Conservation (phyloP, 176 grass and related monocot genomes). For the Rhynchospora tenuis region DNA sequence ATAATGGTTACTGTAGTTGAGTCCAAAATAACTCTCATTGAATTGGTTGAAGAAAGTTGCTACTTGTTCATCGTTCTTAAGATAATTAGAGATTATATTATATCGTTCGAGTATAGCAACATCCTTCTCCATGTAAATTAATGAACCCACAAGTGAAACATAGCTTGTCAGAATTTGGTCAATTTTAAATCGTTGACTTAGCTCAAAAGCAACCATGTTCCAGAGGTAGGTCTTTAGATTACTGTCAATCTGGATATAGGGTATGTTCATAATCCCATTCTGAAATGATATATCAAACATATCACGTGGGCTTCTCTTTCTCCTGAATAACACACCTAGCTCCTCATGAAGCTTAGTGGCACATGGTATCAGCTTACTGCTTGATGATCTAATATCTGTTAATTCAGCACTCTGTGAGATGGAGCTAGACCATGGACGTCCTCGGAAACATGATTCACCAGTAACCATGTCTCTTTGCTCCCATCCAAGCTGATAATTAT, state of each 20-base stretch:
- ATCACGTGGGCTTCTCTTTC: background rate
- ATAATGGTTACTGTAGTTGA: background rate
- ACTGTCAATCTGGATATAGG: slow-evolving; percentile 1
- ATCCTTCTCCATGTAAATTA: background rate
- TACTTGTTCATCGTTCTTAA: background rate
- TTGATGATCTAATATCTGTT: too few relatives aligned
- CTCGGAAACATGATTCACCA: background rate
- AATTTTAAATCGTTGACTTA: background rate
- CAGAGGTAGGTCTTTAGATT: background rate
- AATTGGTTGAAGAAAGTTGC: background rate
- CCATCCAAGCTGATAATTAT: too few relatives aligned
- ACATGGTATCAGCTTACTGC: background rate
- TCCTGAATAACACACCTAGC: background rate
- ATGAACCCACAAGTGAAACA: slow-evolving; percentile 20
- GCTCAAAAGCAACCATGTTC: too few relatives aligned
- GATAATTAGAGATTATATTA: slow-evolving; percentile 4
- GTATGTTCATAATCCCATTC: slow-evolving; percentile 17
- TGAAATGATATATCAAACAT: slow-evolving; percentile 6
- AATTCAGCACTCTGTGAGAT: background rate
- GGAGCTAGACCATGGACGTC: background rate
- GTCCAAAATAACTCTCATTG: background rate
- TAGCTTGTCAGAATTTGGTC: background rate
- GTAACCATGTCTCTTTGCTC: too few relatives aligned
- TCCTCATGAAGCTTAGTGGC: slow-evolving; percentile 25
- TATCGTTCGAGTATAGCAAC: background rate